phyloP scores from a whole-genome alignment of 2,329 filamentous ascomycete species.

The Helicocarpus griseus region DNA sequence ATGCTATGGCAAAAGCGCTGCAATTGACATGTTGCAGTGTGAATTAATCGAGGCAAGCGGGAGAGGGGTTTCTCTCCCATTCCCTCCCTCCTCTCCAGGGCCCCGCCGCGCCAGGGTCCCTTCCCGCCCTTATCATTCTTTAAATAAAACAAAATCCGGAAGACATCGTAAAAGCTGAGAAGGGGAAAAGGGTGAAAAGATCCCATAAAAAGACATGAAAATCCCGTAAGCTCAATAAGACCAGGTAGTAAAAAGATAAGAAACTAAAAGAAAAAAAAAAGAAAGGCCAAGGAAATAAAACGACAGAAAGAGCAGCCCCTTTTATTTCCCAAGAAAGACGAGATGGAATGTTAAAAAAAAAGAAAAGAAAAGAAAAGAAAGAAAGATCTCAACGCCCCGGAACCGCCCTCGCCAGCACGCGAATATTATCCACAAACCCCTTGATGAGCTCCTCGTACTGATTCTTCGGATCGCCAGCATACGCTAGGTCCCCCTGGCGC shows the following conservation, averaged over 20 bases:
- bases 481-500: slow-evolving; percentile 33
- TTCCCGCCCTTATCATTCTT: too few relatives aligned
- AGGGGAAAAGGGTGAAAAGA: too few relatives aligned
- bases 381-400: slow-evolving; percentile 12
- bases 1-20: too few relatives aligned
- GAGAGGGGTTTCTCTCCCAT: too few relatives aligned
- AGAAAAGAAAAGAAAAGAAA: neutral
- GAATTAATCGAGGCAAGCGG: too few relatives aligned
- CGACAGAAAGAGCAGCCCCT: neutral
- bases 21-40: too few relatives aligned
- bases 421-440: slow-evolving; percentile 41
- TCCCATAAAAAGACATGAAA: neutral
- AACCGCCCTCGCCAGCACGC: slow-evolving; percentile 34
- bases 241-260: neutral
- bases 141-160: too few relatives aligned
- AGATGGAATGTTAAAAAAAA: neutral
- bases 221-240: neutral
- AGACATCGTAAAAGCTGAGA: too few relatives aligned
- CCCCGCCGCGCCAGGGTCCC: too few relatives aligned
- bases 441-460: slow-evolving; percentile 39
- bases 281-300: neutral
- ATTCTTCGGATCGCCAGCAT: slow-evolving; percentile 29
- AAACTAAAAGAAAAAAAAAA: neutral
- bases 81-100: too few relatives aligned
- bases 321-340: neutral